These are phyloP conservation scores for Atkinsonella hypoxylon DNA, from an alignment of 2,329 filamentous ascomycete genomes.

Conservation along the genomic window DNA sequence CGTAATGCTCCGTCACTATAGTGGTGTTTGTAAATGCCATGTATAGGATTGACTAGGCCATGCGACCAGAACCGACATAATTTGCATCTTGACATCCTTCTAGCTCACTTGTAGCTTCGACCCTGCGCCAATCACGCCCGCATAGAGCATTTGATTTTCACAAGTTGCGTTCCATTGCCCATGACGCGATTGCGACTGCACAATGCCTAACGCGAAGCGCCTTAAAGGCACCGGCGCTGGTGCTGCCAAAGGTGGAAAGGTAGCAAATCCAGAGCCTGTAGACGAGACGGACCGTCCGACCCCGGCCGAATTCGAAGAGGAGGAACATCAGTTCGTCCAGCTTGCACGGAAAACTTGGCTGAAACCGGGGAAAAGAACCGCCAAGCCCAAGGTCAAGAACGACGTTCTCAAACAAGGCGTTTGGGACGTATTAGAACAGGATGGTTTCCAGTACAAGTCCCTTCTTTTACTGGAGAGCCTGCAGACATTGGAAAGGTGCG, in stretches of 20 bases:
- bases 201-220: constrained; percentile 49
- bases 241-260: constrained; percentile 18
- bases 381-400: constrained; percentile 64
- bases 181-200: constrained; percentile 1
- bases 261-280: constrained; percentile 26
- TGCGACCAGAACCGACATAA: not conserved
- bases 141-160: not conserved
- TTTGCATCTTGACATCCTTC: not conserved
- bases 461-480: constrained; percentile 78
- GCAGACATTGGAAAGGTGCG: constrained; percentile 72
- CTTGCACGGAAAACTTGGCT: constrained; percentile 82
- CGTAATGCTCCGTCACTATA: not conserved
- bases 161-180: not conserved
- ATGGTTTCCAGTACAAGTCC: constrained; percentile 64
- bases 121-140: not conserved
- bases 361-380: constrained; percentile 44
- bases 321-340: constrained; percentile 60
- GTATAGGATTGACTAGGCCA: not conserved
- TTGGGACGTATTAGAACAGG: constrained; percentile 78
- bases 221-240: constrained; percentile 40
- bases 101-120: not conserved
- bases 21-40: too few relatives aligned
- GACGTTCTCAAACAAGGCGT: constrained; percentile 78
- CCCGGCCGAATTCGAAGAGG: constrained; percentile 57
- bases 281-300: constrained; percentile 32